Evolutionary conservation across 192 early-diverging fungal genomes (phyloP).

Genomic region (Gonapodya prolifera): DNA sequence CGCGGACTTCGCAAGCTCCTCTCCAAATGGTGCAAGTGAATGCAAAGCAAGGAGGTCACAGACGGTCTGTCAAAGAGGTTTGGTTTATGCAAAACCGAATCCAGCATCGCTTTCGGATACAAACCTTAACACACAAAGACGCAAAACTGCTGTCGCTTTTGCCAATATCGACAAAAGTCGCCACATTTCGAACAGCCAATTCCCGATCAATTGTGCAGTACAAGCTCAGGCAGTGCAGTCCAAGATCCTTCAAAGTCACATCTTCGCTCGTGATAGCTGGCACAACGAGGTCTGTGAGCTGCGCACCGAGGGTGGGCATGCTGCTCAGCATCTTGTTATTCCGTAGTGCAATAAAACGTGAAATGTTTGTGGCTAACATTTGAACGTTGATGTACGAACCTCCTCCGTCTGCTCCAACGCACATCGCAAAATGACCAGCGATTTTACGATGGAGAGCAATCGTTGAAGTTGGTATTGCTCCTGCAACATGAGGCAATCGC

Average conservation of each 20-base stretch:
- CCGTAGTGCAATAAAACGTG: background rate
- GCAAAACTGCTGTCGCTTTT: background rate
- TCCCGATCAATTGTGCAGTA: background rate
- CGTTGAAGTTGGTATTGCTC: background rate
- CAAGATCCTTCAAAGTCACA: background rate
- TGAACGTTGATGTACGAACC: background rate
- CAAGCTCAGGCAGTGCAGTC: background rate
- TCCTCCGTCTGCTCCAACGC: background rate
- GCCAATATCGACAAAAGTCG: background rate
- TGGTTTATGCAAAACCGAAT: too few relatives aligned
- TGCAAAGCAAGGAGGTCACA: background rate
- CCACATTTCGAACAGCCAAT: background rate
- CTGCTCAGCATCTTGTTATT: background rate
- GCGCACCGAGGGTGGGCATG: background rate
- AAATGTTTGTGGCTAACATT: background rate
- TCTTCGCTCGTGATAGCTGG: background rate
- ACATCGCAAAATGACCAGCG: background rate
- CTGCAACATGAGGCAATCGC: background rate
- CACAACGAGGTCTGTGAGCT: background rate
- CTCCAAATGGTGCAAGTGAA: background rate
- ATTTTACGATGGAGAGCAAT: background rate
- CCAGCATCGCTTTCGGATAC: background rate
- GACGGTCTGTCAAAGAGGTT: background rate
- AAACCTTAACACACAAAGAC: background rate
- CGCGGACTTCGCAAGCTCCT: background rate